These are phyloP conservation scores for Mycena citricolor DNA, from an alignment of 1,284 basidiomycete genomes.

Conservation along the genomic window DNA sequence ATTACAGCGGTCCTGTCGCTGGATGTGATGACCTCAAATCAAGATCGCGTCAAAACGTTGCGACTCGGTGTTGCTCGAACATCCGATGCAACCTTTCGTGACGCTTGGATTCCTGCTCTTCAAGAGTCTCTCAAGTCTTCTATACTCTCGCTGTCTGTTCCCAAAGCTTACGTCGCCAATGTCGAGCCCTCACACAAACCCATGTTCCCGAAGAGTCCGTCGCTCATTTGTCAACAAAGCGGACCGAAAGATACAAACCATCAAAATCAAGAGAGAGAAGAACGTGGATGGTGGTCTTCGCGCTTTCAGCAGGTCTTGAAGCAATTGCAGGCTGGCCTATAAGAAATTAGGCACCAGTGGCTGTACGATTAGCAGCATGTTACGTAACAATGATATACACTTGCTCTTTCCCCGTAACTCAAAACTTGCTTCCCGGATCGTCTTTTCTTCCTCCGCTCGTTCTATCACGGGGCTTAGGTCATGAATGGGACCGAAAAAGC, in stretches of 20 bases:
- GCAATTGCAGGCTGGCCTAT: slow-evolving; percentile 45
- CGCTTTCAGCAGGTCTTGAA: slow-evolving; percentile 68
- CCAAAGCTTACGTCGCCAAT: slow-evolving; percentile 32
- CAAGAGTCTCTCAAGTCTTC: slow-evolving; percentile 52
- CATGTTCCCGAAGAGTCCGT: slow-evolving; percentile 68
- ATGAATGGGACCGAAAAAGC: no score
- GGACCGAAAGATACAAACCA: slow-evolving; percentile 40
- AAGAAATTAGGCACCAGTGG: no score
- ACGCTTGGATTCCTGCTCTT: slow-evolving; percentile 51
- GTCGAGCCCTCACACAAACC: slow-evolving; percentile 20
- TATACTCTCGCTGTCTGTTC: slow-evolving; percentile 51
- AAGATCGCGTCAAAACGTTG: slow-evolving; percentile 41
- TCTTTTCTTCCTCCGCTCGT: no score
- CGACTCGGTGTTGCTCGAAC: slow-evolving; percentile 24
- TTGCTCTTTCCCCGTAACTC: no score
- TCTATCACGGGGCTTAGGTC: no score
- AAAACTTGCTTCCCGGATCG: no score
- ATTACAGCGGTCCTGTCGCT: slow-evolving; percentile 36
- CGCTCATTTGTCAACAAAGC: slow-evolving; percentile 51
- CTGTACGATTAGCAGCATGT: no score
- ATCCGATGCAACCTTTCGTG: slow-evolving; percentile 16
- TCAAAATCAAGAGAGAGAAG: slow-evolving; percentile 59
- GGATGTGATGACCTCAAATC: slow-evolving; percentile 50
- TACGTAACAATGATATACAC: no score
- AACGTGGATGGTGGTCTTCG: slow-evolving; percentile 77